phyloP scores from a whole-genome alignment of 2,329 filamentous ascomycete species.

The Elsinoe ampelina region DNA sequence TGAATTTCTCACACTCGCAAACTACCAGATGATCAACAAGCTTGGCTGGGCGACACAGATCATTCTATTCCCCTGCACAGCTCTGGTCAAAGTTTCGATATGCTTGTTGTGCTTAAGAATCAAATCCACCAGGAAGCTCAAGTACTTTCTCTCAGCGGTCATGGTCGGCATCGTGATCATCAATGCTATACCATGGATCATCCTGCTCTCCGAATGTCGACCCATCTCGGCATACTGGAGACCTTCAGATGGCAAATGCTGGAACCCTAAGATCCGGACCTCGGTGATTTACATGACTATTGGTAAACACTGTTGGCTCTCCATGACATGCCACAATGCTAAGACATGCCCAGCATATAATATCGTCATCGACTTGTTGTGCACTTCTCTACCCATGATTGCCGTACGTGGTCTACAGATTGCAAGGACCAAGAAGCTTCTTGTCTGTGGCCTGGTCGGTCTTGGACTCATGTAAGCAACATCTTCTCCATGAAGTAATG shows the following conservation, averaged over 20 bases:
- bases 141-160: conserved; percentile 25
- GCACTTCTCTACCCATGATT: conserved; percentile 21
- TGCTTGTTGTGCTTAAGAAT: conserved; percentile 35
- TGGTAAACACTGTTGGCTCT: conserved; percentile 17
- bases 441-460: conserved; percentile 23
- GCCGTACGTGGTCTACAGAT: conserved; percentile 23
- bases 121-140: conserved; percentile 29
- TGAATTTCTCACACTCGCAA: conserved; percentile 25
- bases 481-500: not conserved
- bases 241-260: conserved; percentile 19
- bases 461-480: conserved; percentile 18
- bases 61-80: conserved; percentile 33
- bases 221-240: conserved; percentile 23
- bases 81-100: conserved; percentile 36
- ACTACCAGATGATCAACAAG: conserved; percentile 33
- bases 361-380: conserved; percentile 22
- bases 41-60: conserved; percentile 32
- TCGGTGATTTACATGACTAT: conserved; percentile 25
- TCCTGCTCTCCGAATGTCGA: conserved; percentile 23
- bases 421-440: conserved; percentile 19
- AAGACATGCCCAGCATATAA: conserved; percentile 19
- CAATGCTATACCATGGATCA: conserved; percentile 19
- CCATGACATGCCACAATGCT: not conserved
- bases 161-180: conserved; percentile 21
- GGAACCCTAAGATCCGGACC: conserved; percentile 22